Evolutionary conservation across 495 filamentous ascomycete genomes (phyloP).

Genomic region (Terfezia boudieri): DNA sequence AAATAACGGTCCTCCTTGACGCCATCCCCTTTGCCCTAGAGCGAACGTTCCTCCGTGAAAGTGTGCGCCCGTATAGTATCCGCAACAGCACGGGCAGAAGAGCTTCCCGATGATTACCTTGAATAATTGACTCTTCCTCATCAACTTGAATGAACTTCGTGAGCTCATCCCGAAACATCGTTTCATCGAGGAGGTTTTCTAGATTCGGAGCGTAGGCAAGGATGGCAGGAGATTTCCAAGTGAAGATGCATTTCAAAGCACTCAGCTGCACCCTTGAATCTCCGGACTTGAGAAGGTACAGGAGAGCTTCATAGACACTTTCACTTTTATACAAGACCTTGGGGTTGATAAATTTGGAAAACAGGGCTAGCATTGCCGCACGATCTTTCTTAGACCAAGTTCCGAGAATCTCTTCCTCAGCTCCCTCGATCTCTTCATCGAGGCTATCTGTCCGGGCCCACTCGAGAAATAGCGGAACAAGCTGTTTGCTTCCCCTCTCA

Average conservation of each 20-base stretch:
- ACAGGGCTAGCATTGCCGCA: constrained; percentile 57
- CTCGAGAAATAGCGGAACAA: constrained; percentile 67
- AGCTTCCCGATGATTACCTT: constrained; percentile 42
- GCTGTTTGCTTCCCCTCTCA: constrained; percentile 59
- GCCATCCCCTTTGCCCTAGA: constrained; percentile 38
- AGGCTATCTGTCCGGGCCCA: constrained; percentile 30
- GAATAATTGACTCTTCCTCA: constrained; percentile 48
- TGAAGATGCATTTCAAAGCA: constrained; percentile 60
- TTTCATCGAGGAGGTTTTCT: constrained; percentile 72
- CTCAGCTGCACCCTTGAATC: constrained; percentile 72
- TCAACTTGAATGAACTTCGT: constrained; percentile 55
- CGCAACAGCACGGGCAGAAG: constrained; percentile 71
- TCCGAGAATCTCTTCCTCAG: constrained; percentile 21
- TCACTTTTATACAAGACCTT: constrained; percentile 53
- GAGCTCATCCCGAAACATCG: constrained; percentile 77
- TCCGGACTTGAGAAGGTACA: constrained; percentile 58
- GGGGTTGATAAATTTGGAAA: constrained; percentile 67
- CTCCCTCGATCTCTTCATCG: constrained; percentile 27
- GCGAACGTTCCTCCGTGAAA: constrained; percentile 52
- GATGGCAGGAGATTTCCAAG: constrained; percentile 64
- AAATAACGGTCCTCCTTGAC: constrained; percentile 42
- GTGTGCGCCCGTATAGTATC: constrained; percentile 69
- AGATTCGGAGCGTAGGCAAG: constrained; percentile 68
- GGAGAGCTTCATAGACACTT: constrained; percentile 51
- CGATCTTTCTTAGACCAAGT: constrained; percentile 35